phyloP scores from a whole-genome alignment of 306 rosid genomes.

The Mimosa bimucronata region DNA sequence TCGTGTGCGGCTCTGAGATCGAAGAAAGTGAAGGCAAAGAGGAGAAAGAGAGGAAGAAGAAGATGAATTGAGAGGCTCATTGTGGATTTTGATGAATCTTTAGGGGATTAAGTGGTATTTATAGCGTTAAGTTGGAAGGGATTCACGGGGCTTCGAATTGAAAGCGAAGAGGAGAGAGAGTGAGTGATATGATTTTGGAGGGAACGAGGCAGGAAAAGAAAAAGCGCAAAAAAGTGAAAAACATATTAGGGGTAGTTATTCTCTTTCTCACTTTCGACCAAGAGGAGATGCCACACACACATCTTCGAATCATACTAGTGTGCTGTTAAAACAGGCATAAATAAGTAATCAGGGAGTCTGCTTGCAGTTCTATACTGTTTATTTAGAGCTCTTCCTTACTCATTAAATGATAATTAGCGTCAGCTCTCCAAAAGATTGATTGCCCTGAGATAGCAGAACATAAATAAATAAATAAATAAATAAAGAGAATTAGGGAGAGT shows the following conservation, averaged over 20 bases:
- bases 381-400: no score
- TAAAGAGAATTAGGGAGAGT: no score
- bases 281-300: not conserved
- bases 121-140: constrained; percentile 1
- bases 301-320: not conserved
- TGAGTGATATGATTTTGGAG: constrained; percentile 32
- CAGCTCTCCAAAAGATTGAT: no score
- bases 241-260: not conserved
- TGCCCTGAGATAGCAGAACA: no score
- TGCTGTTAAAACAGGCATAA: not conserved
- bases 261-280: not conserved
- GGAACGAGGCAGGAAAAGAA: constrained; percentile 30
- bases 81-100: constrained; percentile 2
- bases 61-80: constrained; percentile 25
- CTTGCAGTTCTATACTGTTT: no score
- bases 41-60: not conserved
- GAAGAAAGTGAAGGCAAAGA: not conserved
- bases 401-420: no score
- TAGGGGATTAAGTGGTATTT: constrained; percentile 19
- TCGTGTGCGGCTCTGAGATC: constrained; percentile 38
- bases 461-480: no score
- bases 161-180: constrained; percentile 37
- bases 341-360: not conserved
- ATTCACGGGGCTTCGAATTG: constrained; percentile 61
- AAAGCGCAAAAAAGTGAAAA: not conserved